phyloP scores from a whole-genome alignment of 441 rosid genomes.

The Populus hybrid region DNA sequence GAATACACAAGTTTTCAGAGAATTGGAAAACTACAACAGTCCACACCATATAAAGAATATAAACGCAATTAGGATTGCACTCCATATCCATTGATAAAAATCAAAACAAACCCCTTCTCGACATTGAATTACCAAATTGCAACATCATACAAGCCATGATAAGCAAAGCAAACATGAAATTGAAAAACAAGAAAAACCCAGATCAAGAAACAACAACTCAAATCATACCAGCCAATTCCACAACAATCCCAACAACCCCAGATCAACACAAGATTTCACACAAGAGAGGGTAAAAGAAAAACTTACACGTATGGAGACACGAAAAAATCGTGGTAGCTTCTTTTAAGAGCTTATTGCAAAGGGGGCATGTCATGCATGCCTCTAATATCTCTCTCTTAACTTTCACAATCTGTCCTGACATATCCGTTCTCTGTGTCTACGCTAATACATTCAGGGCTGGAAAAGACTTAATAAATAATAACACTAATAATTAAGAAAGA shows the following conservation, averaged over 20 bases:
- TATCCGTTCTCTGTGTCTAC: conserved; percentile 14
- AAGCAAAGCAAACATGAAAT: conserved; percentile 14
- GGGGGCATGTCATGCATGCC: conserved; percentile 48
- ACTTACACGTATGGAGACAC: conserved; percentile 76
- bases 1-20: not conserved
- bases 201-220: conserved; percentile 27
- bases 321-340: conserved; percentile 67
- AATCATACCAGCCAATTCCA: conserved; percentile 18
- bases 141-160: not conserved
- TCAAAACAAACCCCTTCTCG: not conserved
- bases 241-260: not conserved
- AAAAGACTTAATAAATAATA: not conserved
- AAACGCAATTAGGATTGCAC: not conserved
- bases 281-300: conserved; percentile 3
- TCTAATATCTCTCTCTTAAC: conserved; percentile 46
- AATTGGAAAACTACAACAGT: not conserved
- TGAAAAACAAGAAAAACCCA: conserved; percentile 14
- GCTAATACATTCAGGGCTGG: conserved; percentile 20
- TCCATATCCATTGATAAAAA: not conserved
- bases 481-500: not conserved
- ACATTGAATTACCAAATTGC: not conserved
- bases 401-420: conserved; percentile 22
- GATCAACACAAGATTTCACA: not conserved
- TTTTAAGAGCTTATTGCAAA: conserved; percentile 33
- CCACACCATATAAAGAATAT: not conserved